These are phyloP conservation scores for Spathaspora jeffriesii DNA, from an alignment of 1,139 yeast genomes.

Conservation along the genomic window DNA sequence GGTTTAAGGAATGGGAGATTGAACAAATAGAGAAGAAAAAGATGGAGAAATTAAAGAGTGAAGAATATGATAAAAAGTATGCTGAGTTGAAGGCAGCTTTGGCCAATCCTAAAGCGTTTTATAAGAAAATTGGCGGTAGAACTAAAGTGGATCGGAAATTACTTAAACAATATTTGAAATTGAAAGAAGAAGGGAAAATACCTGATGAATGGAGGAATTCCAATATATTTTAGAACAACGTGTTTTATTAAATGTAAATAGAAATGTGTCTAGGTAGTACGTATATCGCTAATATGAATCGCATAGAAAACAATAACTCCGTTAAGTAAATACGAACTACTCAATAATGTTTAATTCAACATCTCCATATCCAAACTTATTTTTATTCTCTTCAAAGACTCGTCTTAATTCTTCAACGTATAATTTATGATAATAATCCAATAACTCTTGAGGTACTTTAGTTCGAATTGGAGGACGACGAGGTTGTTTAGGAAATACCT, in stretches of 20 bases:
- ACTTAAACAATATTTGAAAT: constrained; percentile 5
- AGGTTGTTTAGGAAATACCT: constrained; percentile 16
- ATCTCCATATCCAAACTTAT: constrained; percentile 53
- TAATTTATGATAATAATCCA: constrained; percentile 70
- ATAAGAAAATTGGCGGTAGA: constrained; percentile 23
- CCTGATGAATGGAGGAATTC: constrained; percentile 8
- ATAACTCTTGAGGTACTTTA: constrained; percentile 40
- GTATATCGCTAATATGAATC: neutral
- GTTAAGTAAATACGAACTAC: constrained; percentile 14
- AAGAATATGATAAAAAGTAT: constrained; percentile 16
- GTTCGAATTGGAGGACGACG: constrained; percentile 17
- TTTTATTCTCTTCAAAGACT: constrained; percentile 72
- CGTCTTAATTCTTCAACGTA: constrained; percentile 69
- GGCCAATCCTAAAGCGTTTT: constrained; percentile 10
- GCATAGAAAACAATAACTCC: neutral
- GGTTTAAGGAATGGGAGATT: constrained; percentile 42
- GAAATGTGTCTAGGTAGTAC: constrained; percentile 1
- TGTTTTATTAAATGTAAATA: constrained; percentile 1
- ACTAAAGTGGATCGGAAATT: constrained; percentile 28
- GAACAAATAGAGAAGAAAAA: constrained; percentile 21
- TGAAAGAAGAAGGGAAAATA: constrained; percentile 6
- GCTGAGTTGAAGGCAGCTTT: constrained; percentile 21
- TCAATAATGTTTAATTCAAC: constrained; percentile 51
- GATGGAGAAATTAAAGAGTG: constrained; percentile 18
- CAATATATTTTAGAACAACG: constrained; percentile 10